Percentiles rank a stretch among this genome's conserved stretches.
These are phyloP conservation scores for Solanum gracilifrons DNA, from an alignment of 257 asterid genomes.

Conservation along the genomic window DNA sequence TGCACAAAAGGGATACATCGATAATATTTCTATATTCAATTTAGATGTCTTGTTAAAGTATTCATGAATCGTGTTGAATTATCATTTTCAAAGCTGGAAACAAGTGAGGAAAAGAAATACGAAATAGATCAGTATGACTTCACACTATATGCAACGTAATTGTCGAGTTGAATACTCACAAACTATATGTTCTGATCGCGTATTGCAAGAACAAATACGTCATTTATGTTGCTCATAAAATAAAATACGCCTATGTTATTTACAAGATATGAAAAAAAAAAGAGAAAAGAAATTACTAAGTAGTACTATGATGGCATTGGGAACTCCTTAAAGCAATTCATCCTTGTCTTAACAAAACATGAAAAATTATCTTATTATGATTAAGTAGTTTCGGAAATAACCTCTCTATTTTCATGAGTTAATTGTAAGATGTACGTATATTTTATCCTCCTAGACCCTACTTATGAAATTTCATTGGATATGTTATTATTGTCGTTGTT, in stretches of 20 bases:
- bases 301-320: background rate
- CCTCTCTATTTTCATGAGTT: background rate
- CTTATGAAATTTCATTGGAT: rapidly evolving
- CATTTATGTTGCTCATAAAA: background rate
- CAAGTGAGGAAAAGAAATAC: background rate
- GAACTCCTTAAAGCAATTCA: background rate
- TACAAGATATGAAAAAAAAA: background rate
- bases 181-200: background rate
- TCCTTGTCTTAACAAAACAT: background rate
- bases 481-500: background rate
- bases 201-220: background rate
- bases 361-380: background rate
- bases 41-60: background rate
- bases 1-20: background rate
- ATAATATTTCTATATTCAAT: background rate
- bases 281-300: background rate
- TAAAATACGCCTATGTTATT: background rate
- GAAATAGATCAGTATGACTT: background rate
- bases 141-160: background rate
- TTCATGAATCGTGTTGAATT: background rate
- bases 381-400: background rate
- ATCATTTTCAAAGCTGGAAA: background rate
- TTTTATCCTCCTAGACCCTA: background rate
- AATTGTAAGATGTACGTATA: too few relatives aligned
- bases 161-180: background rate